phyloP scores from a whole-genome alignment of 2,329 filamentous ascomycete genomes.

The Karstenula rhodostoma region DNA sequence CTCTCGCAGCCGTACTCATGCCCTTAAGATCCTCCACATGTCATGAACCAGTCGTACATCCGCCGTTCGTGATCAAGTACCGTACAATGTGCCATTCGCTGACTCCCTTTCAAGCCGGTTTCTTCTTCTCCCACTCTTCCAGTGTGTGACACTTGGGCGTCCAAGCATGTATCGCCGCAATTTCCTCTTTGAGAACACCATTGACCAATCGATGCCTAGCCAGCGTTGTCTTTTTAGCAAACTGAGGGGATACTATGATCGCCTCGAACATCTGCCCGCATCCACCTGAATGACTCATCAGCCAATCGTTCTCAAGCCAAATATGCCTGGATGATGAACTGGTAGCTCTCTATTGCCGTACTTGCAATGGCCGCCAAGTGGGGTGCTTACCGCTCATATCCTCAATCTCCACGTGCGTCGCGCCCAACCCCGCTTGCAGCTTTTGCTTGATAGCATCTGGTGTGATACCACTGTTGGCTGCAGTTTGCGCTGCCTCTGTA shows the following conservation, averaged over 20 bases:
- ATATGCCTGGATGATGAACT: neutral
- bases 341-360: neutral
- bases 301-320: constrained; percentile 9
- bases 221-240: constrained; percentile 69
- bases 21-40: neutral
- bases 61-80: constrained; percentile 6
- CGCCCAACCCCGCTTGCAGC: constrained; percentile 74
- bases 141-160: constrained; percentile 93
- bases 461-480: constrained; percentile 70
- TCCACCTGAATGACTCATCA: constrained; percentile 60
- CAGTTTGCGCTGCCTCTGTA: constrained; percentile 59
- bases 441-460: constrained; percentile 74
- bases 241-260: constrained; percentile 67
- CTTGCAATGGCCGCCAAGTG: neutral
- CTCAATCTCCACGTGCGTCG: constrained; percentile 83
- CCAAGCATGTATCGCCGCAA: constrained; percentile 92
- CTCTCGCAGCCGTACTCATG: neutral
- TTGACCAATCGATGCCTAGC: constrained; percentile 90
- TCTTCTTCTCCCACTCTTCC: constrained; percentile 82
- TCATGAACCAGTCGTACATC: neutral
- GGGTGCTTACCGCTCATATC: constrained; percentile 82
- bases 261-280: constrained; percentile 76
- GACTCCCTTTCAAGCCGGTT: constrained; percentile 33
- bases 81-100: neutral
- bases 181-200: constrained; percentile 81